phyloP scores from a whole-genome alignment of 2,329 filamentous ascomycete species.

The Chaetomiaceae sp. region DNA sequence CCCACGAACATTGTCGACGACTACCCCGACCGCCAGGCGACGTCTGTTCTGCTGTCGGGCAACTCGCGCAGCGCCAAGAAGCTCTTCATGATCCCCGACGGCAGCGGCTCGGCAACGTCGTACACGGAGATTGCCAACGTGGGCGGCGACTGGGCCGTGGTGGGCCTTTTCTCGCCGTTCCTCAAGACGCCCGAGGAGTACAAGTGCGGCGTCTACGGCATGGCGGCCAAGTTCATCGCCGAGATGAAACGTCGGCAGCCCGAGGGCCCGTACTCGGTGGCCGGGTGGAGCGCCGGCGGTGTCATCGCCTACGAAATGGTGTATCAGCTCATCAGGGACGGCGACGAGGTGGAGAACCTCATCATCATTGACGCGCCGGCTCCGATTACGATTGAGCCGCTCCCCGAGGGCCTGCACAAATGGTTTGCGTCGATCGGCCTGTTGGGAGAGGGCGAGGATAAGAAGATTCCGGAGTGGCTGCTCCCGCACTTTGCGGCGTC shows the following conservation, averaged over 20 bases:
- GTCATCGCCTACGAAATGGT: slow-evolving; percentile 67
- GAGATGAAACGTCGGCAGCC: slow-evolving; percentile 71
- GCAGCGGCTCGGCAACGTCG: slow-evolving; percentile 60
- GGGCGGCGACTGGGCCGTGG: slow-evolving; percentile 43
- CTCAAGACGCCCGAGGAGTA: slow-evolving; percentile 65
- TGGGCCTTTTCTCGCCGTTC: slow-evolving; percentile 64
- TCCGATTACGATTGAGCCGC: slow-evolving; percentile 63
- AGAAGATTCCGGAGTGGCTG: slow-evolving; percentile 67
- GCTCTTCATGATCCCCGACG: slow-evolving; percentile 53
- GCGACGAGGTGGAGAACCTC: slow-evolving; percentile 55
- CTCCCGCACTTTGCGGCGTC: slow-evolving; percentile 68
- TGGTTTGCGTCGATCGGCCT: slow-evolving; percentile 71
- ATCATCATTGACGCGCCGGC: slow-evolving; percentile 64
- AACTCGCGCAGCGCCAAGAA: slow-evolving; percentile 44
- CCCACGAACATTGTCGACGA: slow-evolving; percentile 38
- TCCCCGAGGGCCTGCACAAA: slow-evolving; percentile 59
- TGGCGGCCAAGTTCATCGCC: slow-evolving; percentile 59
- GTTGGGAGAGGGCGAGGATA: slow-evolving; percentile 56
- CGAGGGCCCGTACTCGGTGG: slow-evolving; percentile 61
- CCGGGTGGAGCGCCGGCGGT: slow-evolving; percentile 74
- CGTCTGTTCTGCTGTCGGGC: slow-evolving; percentile 46
- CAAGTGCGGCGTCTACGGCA: slow-evolving; percentile 60
- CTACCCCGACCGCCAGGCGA: slow-evolving; percentile 49
- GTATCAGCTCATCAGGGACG: slow-evolving; percentile 53
- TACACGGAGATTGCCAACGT: slow-evolving; percentile 58